These are phyloP conservation scores for Tetracentron sinense DNA, from an alignment of 164 flowering plant species.

Conservation along the genomic window DNA sequence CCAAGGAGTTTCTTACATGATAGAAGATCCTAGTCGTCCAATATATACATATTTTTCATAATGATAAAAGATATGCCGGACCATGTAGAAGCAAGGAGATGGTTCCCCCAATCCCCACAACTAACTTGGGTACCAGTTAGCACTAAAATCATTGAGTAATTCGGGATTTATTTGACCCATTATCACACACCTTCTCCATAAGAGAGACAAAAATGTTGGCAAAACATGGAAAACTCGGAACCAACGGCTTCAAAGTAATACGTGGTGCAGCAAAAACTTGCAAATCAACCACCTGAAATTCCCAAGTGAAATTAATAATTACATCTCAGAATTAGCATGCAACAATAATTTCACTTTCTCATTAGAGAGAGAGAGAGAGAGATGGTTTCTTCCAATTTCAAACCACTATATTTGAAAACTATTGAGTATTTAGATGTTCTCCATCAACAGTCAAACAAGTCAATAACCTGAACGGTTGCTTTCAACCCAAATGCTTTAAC, in stretches of 20 bases:
- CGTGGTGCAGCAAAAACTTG: constrained; percentile 94
- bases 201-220: constrained; percentile 82
- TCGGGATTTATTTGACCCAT: background rate
- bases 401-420: background rate
- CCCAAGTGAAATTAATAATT: constrained; percentile 17
- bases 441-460: background rate
- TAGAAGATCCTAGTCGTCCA: no score
- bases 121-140: no score
- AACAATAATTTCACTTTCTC: background rate
- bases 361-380: background rate
- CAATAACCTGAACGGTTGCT: constrained; percentile 47
- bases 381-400: background rate
- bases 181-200: constrained; percentile 76
- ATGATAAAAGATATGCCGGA: no score
- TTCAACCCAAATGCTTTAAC: constrained; percentile 88
- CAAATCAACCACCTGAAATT: constrained; percentile 79
- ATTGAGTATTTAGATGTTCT: background rate
- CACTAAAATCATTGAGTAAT: no score
- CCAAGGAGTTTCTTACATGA: no score
- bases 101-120: background rate
- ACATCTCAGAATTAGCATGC: constrained; percentile 6
- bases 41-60: no score
- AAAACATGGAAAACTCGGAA: constrained; percentile 90
- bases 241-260: constrained; percentile 91
- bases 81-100: background rate